Conservation (phyloP, 2,329 filamentous ascomycete genomes). For the Madurella mycetomatis region DNA sequence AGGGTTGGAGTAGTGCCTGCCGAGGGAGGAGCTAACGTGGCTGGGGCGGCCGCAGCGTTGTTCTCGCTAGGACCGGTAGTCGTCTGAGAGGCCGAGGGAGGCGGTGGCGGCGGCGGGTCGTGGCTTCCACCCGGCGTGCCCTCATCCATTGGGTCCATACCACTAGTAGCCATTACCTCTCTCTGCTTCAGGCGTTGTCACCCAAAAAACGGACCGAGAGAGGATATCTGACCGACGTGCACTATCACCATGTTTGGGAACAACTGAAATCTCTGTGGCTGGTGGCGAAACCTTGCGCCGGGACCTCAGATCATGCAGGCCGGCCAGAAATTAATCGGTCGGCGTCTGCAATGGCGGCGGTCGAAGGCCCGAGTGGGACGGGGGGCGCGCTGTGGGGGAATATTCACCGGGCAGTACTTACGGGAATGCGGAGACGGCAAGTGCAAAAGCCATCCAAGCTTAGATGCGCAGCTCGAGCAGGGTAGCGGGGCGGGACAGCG, state of each 20-base stretch:
- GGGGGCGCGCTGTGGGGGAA: neutral
- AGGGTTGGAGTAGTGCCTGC: constrained; percentile 25
- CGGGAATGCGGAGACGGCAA: neutral
- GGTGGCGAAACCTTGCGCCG: neutral
- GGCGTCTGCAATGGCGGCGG: neutral
- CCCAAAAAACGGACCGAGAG: constrained; percentile 3
- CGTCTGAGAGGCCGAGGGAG: neutral
- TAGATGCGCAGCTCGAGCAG: neutral
- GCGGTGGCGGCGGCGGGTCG: constrained; percentile 8
- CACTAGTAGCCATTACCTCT: neutral
- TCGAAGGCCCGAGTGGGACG: neutral
- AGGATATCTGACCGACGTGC: neutral
- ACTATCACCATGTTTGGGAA: constrained; percentile 17
- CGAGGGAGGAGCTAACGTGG: constrained; percentile 25
- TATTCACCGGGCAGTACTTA: neutral
- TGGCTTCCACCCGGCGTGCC: constrained; percentile 10
- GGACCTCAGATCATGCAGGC: neutral
- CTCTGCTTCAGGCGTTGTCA: constrained; percentile 3
- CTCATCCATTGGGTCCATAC: constrained; percentile 24
- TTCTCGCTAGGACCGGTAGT: constrained; percentile 8
- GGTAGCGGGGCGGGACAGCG: neutral
- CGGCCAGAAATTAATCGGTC: neutral
- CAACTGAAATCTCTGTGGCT: neutral
- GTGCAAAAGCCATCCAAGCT: neutral
- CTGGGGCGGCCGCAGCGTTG: constrained; percentile 9